These are phyloP conservation scores for Globisporangium polare DNA, from an alignment of 352 stramenopile genomes.

Conservation along the genomic window DNA sequence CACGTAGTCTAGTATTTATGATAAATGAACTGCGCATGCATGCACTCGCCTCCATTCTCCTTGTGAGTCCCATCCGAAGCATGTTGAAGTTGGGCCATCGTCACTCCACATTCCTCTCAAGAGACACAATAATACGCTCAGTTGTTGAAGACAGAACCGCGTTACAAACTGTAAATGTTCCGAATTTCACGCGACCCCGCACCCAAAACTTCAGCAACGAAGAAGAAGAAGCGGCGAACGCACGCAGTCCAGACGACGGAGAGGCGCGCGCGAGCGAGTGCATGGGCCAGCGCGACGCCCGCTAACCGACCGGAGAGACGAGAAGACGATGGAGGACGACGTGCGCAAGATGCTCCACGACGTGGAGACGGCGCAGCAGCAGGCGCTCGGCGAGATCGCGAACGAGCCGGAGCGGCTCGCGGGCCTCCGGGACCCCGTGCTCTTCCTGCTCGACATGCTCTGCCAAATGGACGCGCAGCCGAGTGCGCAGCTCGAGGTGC, in stretches of 20 bases:
- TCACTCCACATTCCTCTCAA: neutral
- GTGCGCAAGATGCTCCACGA: conserved; percentile 35
- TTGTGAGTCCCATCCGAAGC: neutral
- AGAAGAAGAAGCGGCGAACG: conserved; percentile 4
- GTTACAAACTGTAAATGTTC: conserved; percentile 1
- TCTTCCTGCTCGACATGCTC: conserved; percentile 49
- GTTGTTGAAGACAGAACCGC: neutral
- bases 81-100: neutral
- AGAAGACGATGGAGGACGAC: conserved; percentile 7
- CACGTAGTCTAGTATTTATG: neutral
- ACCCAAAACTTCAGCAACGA: neutral
- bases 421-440: conserved; percentile 36
- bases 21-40: neutral
- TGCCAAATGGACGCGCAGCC: conserved; percentile 22
- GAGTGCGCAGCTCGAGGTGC: conserved; percentile 25
- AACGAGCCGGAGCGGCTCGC: conserved; percentile 22
- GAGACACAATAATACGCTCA: neutral
- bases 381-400: conserved; percentile 23
- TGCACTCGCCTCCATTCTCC: neutral
- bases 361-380: conserved; percentile 34
- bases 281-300: neutral
- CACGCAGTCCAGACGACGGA: neutral
- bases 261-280: neutral
- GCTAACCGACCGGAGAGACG: neutral
- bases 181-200: conserved; percentile 1